Conservation (phyloP, 768 basidiomycete genomes). For the Boletus eberwhitei region DNA sequence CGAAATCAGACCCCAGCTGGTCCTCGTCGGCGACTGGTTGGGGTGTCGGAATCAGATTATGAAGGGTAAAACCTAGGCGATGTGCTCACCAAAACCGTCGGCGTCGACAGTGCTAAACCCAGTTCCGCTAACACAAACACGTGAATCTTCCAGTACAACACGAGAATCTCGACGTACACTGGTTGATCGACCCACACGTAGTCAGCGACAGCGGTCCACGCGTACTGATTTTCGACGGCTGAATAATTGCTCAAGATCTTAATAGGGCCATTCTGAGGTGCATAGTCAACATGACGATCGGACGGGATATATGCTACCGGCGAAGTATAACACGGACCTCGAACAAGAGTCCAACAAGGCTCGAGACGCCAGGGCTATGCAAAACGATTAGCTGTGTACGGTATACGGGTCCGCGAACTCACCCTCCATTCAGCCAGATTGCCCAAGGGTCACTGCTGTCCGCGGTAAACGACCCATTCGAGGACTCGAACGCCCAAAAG, state of each 20-base stretch:
- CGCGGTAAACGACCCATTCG: slow-evolving; percentile 51
- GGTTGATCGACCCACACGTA: background rate
- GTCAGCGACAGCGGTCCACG: slow-evolving; percentile 51
- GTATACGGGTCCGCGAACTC: slow-evolving; percentile 12
- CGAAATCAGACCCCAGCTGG: no score
- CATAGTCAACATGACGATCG: background rate
- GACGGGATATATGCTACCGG: background rate
- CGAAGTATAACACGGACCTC: slow-evolving; percentile 40
- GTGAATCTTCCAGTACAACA: no score
- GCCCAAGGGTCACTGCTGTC: slow-evolving; percentile 53
- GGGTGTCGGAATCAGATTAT: no score
- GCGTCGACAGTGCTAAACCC: no score
- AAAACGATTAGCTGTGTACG: background rate
- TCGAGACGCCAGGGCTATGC: slow-evolving; percentile 62
- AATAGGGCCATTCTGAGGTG: slow-evolving; percentile 63
- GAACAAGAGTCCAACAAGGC: slow-evolving; percentile 56
- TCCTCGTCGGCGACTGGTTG: no score
- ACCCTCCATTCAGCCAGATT: slow-evolving; percentile 74
- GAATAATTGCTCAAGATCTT: slow-evolving; percentile 49
- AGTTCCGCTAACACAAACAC: no score
- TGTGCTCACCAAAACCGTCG: no score
- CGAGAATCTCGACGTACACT: no score
- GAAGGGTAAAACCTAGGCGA: no score
- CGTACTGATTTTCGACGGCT: slow-evolving; percentile 45
- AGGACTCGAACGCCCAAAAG: slow-evolving; percentile 61